Evolutionary conservation across 768 basidiomycete genomes (phyloP).

Genomic region (Leccinum variicolor): DNA sequence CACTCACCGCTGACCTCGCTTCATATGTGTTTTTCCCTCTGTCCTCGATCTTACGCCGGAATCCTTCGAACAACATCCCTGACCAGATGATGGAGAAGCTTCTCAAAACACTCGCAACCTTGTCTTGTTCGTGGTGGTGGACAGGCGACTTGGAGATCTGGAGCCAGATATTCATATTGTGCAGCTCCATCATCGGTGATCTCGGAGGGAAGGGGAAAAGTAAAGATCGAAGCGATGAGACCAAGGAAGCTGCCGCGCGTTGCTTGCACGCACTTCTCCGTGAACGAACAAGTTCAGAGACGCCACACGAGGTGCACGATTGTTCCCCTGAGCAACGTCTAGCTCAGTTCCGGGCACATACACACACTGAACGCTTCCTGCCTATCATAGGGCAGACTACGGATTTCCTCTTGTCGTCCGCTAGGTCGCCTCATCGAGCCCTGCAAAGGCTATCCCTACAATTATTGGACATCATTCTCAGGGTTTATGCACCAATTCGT

Average conservation of each 20-base stretch:
- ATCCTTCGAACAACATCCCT: slow-evolving; percentile 63
- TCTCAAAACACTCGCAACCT: slow-evolving; percentile 50
- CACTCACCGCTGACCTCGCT: slow-evolving; percentile 58
- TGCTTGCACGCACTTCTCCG: slow-evolving; percentile 67
- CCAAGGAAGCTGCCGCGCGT: slow-evolving; percentile 66
- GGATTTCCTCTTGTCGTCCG: slow-evolving; percentile 60
- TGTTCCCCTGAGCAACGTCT: slow-evolving; percentile 28
- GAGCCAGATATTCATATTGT: slow-evolving; percentile 85
- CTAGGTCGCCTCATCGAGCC: slow-evolving; percentile 53
- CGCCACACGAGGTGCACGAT: slow-evolving; percentile 27
- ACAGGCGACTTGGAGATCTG: slow-evolving; percentile 65
- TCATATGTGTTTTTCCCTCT: slow-evolving; percentile 88
- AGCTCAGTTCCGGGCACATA: slow-evolving; percentile 37
- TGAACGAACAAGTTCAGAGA: slow-evolving; percentile 43
- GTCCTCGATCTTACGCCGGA: slow-evolving; percentile 78
- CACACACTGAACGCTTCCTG: slow-evolving; percentile 50
- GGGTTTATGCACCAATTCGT: slow-evolving; percentile 45
- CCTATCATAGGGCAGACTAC: slow-evolving; percentile 84
- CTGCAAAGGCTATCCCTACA: slow-evolving; percentile 66
- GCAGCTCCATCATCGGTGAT: slow-evolving; percentile 59
- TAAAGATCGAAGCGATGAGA: slow-evolving; percentile 75
- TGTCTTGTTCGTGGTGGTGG: slow-evolving; percentile 87
- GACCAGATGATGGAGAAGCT: slow-evolving; percentile 78
- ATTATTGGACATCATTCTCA: slow-evolving; percentile 51
- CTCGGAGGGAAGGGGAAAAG: slow-evolving; percentile 66